Conservation (phyloP, 768 basidiomycete species). For the Auricularia cornea region DNA sequence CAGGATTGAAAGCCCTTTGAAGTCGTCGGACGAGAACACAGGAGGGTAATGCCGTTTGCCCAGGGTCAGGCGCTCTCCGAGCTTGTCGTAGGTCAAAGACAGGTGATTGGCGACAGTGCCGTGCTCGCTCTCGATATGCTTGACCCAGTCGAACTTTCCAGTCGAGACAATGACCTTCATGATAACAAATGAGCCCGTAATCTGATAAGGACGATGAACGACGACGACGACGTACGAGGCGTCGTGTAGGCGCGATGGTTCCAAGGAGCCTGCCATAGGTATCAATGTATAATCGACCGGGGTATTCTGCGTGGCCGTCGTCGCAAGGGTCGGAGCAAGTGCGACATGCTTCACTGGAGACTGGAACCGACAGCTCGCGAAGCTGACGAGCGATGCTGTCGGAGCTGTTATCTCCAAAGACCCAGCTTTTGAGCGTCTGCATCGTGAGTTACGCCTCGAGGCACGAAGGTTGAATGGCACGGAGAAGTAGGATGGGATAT, state of each 20-base stretch:
- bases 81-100: constrained; percentile 23
- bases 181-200: not conserved
- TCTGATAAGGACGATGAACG: not conserved
- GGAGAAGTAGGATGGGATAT: too few species aligned
- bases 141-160: constrained; percentile 82
- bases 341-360: constrained; percentile 18
- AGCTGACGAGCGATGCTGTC: not conserved
- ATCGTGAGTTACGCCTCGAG: not conserved
- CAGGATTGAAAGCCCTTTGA: constrained; percentile 56
- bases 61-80: constrained; percentile 7
- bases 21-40: constrained; percentile 48
- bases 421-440: not conserved
- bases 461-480: too few species aligned
- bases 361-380: constrained; percentile 13
- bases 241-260: constrained; percentile 71
- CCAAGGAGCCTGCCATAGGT: constrained; percentile 78
- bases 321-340: constrained; percentile 24
- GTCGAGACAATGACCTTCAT: constrained; percentile 79
- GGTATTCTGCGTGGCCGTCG: constrained; percentile 57
- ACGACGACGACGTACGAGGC: constrained; percentile 55
- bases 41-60: constrained; percentile 30
- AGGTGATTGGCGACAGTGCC: constrained; percentile 60
- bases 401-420: not conserved
- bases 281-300: constrained; percentile 67
- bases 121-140: constrained; percentile 63